Evolutionary conservation across 345 rosid species (phyloP).

Genomic region (Iberis pinnata): DNA sequence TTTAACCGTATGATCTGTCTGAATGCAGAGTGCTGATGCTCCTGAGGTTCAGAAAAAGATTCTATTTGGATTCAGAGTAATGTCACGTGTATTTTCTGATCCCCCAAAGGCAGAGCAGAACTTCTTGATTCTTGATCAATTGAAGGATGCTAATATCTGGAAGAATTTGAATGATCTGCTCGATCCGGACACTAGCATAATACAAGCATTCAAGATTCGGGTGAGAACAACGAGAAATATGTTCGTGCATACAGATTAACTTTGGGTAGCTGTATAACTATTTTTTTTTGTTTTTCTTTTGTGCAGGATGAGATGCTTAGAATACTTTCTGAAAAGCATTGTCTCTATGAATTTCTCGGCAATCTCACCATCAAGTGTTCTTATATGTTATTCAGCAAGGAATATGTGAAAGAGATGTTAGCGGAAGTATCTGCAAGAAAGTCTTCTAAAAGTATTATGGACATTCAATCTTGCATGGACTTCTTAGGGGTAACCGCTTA

Average conservation of each 20-base stretch:
- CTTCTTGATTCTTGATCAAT: slow-evolving; percentile 82
- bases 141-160: slow-evolving; percentile 93
- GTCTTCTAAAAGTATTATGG: slow-evolving; percentile 46
- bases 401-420: slow-evolving; percentile 75
- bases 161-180: slow-evolving; percentile 61
- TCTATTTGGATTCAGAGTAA: slow-evolving; percentile 62
- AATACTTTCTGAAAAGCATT: slow-evolving; percentile 82
- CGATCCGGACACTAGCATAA: slow-evolving; percentile 63
- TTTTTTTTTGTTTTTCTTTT: slow-evolving; percentile 15
- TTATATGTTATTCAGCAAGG: slow-evolving; percentile 78
- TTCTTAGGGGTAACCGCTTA: slow-evolving; percentile 65
- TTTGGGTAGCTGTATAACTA: background rate
- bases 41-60: slow-evolving; percentile 82
- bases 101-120: slow-evolving; percentile 75
- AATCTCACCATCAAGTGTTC: slow-evolving; percentile 79
- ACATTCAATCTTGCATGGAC: slow-evolving; percentile 69
- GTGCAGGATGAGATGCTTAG: slow-evolving; percentile 88
- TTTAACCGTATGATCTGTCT: slow-evolving; percentile 24
- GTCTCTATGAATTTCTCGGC: slow-evolving; percentile 77
- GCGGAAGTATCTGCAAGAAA: slow-evolving; percentile 58
- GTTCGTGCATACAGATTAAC: too few relatives aligned
- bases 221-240: too few relatives aligned
- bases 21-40: slow-evolving; percentile 64
- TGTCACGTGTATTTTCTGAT: slow-evolving; percentile 91
- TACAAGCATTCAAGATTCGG: slow-evolving; percentile 52